Evolutionary conservation across 768 basidiomycete species (phyloP).

Genomic region (Bullera alba): DNA sequence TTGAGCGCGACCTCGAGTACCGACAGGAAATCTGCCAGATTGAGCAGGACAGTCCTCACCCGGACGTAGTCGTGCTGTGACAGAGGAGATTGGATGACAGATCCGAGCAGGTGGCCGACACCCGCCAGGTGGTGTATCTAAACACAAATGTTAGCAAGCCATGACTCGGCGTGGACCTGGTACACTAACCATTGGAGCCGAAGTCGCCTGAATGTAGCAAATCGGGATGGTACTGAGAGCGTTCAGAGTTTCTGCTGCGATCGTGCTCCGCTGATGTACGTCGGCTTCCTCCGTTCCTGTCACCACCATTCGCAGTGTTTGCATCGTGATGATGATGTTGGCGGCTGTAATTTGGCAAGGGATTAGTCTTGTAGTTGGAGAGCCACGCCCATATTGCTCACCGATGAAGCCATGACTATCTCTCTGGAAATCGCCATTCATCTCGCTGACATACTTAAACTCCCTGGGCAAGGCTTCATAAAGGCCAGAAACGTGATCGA

Average conservation of each 20-base stretch:
- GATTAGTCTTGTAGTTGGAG: too few species aligned
- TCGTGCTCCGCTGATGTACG: slow-evolving; percentile 30
- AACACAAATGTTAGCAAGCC: not conserved
- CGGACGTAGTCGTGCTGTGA: slow-evolving; percentile 25
- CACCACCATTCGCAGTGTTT: slow-evolving; percentile 36
- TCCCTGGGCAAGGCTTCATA: slow-evolving; percentile 21
- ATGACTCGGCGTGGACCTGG: not conserved
- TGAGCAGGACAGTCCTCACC: slow-evolving; percentile 29
- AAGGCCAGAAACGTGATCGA: slow-evolving; percentile 10
- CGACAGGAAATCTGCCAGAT: slow-evolving; percentile 29
- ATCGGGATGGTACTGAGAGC: slow-evolving; percentile 29
- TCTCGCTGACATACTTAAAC: slow-evolving; percentile 16
- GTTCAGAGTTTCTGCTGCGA: slow-evolving; percentile 37
- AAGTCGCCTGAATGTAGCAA: slow-evolving; percentile 26
- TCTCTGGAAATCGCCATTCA: slow-evolving; percentile 18
- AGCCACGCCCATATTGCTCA: too few species aligned
- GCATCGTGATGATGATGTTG: slow-evolving; percentile 32
- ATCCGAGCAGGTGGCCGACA: slow-evolving; percentile 38
- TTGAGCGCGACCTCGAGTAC: slow-evolving; percentile 17
- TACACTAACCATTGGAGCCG: slow-evolving; percentile 24
- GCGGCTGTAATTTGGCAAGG: too few species aligned
- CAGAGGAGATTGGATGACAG: slow-evolving; percentile 28
- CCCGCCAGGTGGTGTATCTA: slow-evolving; percentile 41
- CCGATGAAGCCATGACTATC: slow-evolving; percentile 31
- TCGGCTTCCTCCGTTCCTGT: slow-evolving; percentile 18